Evolutionary conservation across 805 yeast genomes (phyloP), one percentile per base, ranked within the genome.

Genomic region (Komagataella populi): DNA sequence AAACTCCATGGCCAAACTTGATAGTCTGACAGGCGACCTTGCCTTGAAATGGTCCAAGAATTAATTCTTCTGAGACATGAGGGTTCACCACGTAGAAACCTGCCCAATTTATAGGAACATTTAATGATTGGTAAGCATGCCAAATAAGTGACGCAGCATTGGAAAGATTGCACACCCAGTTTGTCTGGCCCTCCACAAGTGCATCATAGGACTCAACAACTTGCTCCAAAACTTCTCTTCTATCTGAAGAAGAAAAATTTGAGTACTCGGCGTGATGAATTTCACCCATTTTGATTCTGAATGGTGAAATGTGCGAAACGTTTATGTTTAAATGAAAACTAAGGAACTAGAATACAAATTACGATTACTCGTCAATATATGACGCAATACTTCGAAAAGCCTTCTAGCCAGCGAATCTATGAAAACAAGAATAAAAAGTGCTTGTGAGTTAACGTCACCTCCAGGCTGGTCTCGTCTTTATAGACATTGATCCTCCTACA

Each of bases 11-110:
- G 4, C 96, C 96, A 50, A 84, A 69, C 52, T 69, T 61, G 53
- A 91, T 93, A 23, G 69, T 68, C 65, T 93, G 98, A 60, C 99
- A 91, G 0, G 98, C 98, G 2, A 91, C 97, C 64, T 88, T 88
- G 4, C 99, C 99, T 65, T 87, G 95, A 65, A 91, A 91, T 12
- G 99, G 99, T 0, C 95, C 99, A 44, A 91, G 70, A 20, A 87
- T 73, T 50, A 93, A 70, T 59, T 75, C 80, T 1, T 63, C 48
- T 1, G 57, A 48, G 23, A 60, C 63, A 10, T 63, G 59, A 2
- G 70, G 64, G 51, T 78, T 73, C 16, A 72, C 57, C 1, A 86
- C 78, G 60, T 91, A 91, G 63, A 93, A 89, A 0, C 99, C 99
- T 0, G 95, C 80, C 99, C 99, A 91, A 64, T 91, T 91, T 8